phyloP scores from a whole-genome alignment of 2,329 filamentous ascomycete genomes.

The Allantophomopsis cytisporea region DNA sequence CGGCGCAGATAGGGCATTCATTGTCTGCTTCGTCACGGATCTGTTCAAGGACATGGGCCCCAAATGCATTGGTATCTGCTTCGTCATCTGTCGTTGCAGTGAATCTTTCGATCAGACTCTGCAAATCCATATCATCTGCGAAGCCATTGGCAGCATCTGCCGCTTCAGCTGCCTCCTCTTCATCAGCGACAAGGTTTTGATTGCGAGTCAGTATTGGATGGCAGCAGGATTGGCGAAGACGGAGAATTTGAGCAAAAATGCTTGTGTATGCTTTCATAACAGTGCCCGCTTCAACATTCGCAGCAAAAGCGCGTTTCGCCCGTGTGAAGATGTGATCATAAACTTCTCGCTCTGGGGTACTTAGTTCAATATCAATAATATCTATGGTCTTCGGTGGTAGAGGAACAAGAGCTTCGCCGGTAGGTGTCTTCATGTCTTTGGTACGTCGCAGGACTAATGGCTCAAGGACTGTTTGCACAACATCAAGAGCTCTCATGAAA shows the following conservation, averaged over 20 bases:
- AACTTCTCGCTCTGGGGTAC: constrained; percentile 72
- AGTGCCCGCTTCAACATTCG: constrained; percentile 82
- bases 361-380: constrained; percentile 81
- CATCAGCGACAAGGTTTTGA: constrained; percentile 71
- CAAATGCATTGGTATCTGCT: constrained; percentile 57
- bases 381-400: constrained; percentile 69
- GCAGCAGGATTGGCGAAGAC: constrained; percentile 85
- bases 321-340: constrained; percentile 82
- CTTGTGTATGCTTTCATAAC: constrained; percentile 92
- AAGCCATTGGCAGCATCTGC: constrained; percentile 71
- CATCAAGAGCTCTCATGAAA: constrained; percentile 83
- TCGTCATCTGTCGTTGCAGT: constrained; percentile 51
- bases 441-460: constrained; percentile 90
- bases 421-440: constrained; percentile 95
- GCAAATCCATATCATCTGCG: constrained; percentile 91
- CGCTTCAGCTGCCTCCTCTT: constrained; percentile 66
- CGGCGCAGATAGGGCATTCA: constrained; percentile 89
- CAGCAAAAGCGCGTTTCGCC: constrained; percentile 72
- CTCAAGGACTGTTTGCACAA: constrained; percentile 93
- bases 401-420: constrained; percentile 68
- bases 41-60: constrained; percentile 75
- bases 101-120: constrained; percentile 74
- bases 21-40: constrained; percentile 81
- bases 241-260: constrained; percentile 91
- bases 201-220: constrained; percentile 86